A percentile compares a stretch with the other conserved stretches of the same genome.
Conservation (phyloP, 495 filamentous ascomycete genomes). For the Xylaria flabelliformis region DNA sequence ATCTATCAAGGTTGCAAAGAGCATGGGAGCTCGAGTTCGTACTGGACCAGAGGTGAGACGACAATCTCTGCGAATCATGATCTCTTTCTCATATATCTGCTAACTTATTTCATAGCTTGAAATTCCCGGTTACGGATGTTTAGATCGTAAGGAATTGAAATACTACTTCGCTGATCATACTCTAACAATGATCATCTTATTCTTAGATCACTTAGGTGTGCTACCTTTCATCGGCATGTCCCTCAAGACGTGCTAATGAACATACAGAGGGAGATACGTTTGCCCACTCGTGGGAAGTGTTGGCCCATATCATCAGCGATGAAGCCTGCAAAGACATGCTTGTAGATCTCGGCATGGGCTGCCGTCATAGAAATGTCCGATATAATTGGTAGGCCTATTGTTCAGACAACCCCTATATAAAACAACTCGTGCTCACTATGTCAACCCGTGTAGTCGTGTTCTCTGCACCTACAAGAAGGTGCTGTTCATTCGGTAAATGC, state of each 20-base stretch:
- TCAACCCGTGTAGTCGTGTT: background rate
- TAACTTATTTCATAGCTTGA: too few species aligned
- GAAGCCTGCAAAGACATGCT: background rate
- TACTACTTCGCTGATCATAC: too few species aligned
- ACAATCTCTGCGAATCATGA: background rate
- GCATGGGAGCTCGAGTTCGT: background rate
- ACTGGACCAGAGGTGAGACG: background rate
- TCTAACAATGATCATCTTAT: too few species aligned
- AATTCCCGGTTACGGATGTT: too few species aligned
- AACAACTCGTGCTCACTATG: too few species aligned
- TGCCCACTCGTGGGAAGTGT: background rate
- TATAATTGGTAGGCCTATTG: background rate
- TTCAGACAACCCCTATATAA: too few species aligned
- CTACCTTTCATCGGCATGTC: background rate
- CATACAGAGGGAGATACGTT: background rate
- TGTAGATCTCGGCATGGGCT: background rate
- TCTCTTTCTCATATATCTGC: too few species aligned
- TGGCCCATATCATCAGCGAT: background rate
- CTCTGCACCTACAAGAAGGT: background rate
- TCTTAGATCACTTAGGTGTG: too few species aligned
- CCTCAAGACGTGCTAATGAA: background rate
- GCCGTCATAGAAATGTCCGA: background rate
- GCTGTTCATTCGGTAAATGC: background rate
- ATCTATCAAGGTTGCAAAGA: background rate
- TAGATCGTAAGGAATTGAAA: too few species aligned